Evolutionary conservation across 2,329 filamentous ascomycete species (phyloP).

Genomic region (Cladosporium colombiae): DNA sequence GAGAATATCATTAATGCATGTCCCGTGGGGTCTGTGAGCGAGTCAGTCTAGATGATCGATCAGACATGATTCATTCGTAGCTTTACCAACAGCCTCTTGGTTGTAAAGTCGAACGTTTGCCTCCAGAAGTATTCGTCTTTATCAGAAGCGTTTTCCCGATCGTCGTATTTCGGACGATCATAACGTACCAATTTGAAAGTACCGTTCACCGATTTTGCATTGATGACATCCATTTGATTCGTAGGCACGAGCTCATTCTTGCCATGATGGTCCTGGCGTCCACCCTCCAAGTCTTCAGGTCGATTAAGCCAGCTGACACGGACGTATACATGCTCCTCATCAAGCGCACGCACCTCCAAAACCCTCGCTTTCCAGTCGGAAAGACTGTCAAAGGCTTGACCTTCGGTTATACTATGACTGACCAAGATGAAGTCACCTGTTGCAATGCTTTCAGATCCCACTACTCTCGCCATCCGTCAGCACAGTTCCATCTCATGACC

Average conservation of each 20-base stretch:
- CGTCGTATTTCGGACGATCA: not conserved
- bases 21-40: too few relatives aligned
- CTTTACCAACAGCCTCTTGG: not conserved
- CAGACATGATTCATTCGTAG: not conserved
- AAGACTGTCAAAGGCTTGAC: constrained; percentile 37
- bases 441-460: constrained; percentile 37
- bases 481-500: not conserved
- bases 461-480: not conserved
- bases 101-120: not conserved
- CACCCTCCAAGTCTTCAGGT: constrained; percentile 69
- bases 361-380: constrained; percentile 72
- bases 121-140: too few relatives aligned
- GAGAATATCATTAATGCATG: too few relatives aligned
- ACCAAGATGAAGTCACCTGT: constrained; percentile 48
- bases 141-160: too few relatives aligned
- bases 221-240: constrained; percentile 77
- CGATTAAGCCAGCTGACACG: constrained; percentile 70
- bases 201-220: constrained; percentile 69
- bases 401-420: constrained; percentile 35
- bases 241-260: too few relatives aligned
- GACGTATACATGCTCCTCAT: constrained; percentile 73
- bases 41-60: too few relatives aligned
- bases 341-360: constrained; percentile 71
- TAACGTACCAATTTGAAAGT: constrained; percentile 64
- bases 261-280: too few relatives aligned